A percentile compares a stretch with the other conserved stretches of the same genome.
Evolutionary conservation across 192 early-diverging fungal genomes (phyloP).

Genomic region (Backusella westeae): DNA sequence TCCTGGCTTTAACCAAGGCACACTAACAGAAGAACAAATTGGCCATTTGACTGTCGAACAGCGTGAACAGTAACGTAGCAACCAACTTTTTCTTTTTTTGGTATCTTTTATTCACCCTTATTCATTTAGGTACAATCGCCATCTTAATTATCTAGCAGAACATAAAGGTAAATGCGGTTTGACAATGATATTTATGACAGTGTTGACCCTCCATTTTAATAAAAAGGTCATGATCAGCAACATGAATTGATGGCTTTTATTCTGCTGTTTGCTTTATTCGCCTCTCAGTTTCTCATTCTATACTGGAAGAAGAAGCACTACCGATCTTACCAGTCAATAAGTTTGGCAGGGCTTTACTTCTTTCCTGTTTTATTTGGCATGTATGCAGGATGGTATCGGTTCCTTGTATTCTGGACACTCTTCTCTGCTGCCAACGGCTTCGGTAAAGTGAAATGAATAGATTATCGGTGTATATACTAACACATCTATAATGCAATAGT

Average conservation of each 20-base stretch:
- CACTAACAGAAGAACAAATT: conserved; percentile 7
- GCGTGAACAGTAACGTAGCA: neutral
- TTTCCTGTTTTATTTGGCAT: conserved; percentile 35
- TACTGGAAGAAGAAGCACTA: conserved; percentile 63
- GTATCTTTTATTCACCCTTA: neutral
- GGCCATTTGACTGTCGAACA: neutral
- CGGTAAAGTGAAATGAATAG: conserved; percentile 20
- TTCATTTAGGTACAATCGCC: neutral
- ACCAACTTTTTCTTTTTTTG: neutral
- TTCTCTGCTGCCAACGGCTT: conserved; percentile 32
- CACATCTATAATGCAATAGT: conserved; percentile 25
- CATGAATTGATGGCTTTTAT: conserved; percentile 58
- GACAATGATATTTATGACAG: neutral
- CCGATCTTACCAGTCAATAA: conserved; percentile 52
- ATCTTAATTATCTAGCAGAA: conserved; percentile 6
- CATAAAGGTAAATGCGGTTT: conserved; percentile 9
- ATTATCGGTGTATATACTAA: too few species aligned
- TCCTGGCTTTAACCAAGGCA: conserved; percentile 5
- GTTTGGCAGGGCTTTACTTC: conserved; percentile 49
- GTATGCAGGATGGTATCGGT: conserved; percentile 35
- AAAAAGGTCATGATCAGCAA: conserved; percentile 48
- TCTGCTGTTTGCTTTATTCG: conserved; percentile 50
- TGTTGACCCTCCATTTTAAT: neutral
- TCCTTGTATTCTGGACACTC: conserved; percentile 29
- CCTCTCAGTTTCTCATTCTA: conserved; percentile 56